Conservation (phyloP, 495 filamentous ascomycete species). For the Baudoinia panamericana region DNA sequence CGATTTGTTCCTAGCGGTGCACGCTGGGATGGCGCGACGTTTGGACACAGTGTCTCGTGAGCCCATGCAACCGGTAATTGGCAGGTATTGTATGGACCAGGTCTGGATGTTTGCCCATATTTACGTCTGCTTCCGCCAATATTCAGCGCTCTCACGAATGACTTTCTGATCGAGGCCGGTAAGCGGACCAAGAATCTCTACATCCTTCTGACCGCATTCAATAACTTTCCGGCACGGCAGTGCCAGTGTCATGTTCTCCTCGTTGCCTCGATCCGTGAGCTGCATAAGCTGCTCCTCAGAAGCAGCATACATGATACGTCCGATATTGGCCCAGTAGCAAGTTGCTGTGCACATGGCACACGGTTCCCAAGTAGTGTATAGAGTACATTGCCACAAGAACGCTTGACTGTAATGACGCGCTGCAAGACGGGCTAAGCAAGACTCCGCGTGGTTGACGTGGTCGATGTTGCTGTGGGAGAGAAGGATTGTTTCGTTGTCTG, state of each 20-base stretch:
- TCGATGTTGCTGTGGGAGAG: constrained; percentile 39
- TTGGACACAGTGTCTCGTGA: no score
- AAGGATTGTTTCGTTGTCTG: constrained; percentile 38
- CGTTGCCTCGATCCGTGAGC: constrained; percentile 37
- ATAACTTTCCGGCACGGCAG: constrained; percentile 38
- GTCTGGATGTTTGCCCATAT: no score
- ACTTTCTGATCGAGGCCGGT: constrained; percentile 34
- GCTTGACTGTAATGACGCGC: constrained; percentile 38
- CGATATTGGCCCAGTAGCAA: constrained; percentile 44
- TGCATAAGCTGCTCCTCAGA: constrained; percentile 36
- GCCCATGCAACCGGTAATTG: no score
- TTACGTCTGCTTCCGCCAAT: constrained; percentile 32
- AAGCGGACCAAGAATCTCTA: constrained; percentile 39
- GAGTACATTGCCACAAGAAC: constrained; percentile 38
- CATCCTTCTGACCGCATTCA: constrained; percentile 32
- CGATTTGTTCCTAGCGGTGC: no score
- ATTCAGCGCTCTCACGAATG: constrained; percentile 34
- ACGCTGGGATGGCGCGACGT: no score
- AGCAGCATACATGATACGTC: constrained; percentile 40
- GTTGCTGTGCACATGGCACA: constrained; percentile 42
- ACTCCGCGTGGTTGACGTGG: constrained; percentile 44
- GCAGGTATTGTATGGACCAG: no score
- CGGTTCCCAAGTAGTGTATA: constrained; percentile 44
- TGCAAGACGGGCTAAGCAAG: constrained; percentile 38
- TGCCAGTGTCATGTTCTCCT: constrained; percentile 41